Evolutionary conservation across 176 grass and related monocot species (phyloP), one percentile per base, ranked within the genome.

Genomic region (Thinopyrum elongatum): DNA sequence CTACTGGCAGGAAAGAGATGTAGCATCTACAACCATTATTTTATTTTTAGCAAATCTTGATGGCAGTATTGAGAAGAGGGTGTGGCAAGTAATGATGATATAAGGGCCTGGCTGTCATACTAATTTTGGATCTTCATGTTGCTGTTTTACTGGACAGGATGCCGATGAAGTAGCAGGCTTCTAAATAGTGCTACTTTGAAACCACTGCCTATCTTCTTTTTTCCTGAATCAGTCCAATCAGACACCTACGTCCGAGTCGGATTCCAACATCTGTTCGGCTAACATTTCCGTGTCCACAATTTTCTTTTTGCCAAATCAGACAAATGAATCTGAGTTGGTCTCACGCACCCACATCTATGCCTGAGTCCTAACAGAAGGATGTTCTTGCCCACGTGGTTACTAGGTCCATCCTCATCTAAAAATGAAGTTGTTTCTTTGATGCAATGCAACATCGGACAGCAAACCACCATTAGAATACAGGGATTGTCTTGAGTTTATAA

Each of bases 121-220:
- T 62, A 62, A 38, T 44, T 83, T 61, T 74, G 10, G 6, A 74
- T 83, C 34, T 73, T 60, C 10, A 42, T 42, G 23, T 72, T 83
- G n/a, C 19, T 78, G 12, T 61, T 13, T 61, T 21, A 78, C 6
- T 78, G 30, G 29, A 78, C 22, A 58, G 10, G 51, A 59, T 77
- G 49, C 10, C 2, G 51, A 35, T 77, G 49, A 77, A 77, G 33
- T 70, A 36, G 74, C 28, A 58, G 19, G 74, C 31, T 44, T 73
- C 22, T 62, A 25, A 62, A 25, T 26, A 62, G n/a, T 62, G 9
- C n/a, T 62, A 62, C n/a, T 62, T 25, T 7, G 59, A 26, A 17
- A 10, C 17, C 3, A 19, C 9, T 69, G 29, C 8, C 65, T 3
- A 34, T 21, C 16, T 23, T 70, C 8, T 70, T 70, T 70, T 38